Evolutionary conservation across 2,329 filamentous ascomycete species (phyloP), one percentile per base, ranked within the genome.

Genomic region (Ceratocystis smalleyi): DNA sequence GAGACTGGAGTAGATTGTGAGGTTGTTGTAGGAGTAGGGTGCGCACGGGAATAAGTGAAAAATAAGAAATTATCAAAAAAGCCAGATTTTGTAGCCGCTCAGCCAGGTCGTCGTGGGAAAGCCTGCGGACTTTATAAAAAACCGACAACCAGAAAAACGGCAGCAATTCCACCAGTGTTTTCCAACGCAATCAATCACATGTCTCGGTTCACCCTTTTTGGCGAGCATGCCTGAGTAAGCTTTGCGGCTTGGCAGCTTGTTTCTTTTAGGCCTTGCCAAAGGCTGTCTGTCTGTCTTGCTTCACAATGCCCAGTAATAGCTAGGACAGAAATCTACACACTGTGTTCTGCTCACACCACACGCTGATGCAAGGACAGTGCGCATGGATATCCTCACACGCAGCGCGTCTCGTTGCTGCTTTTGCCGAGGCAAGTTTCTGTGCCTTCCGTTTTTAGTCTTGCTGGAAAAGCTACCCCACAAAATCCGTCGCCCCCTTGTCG

Each of bases 61-160:
- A 47, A 63, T 27, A 47, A 64, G 35, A 30, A 61, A 59, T 62
- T 17, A 65, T 22, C 30, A 61, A 30, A 43, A 59, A 54, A 49
- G 57, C 43, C 62, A 47, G 59, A 49, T 19, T 24, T 51, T 51
- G 22, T 1, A 8, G n/a, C 22, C n/a, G 47, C 47, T n/a, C n/a
- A 32, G 30, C 30, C 7, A 15, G 35, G 35, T 40, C 35, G 35
- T 40, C 35, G 35, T 40, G 35, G 35, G 35, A 40, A 40, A 40
- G 35, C 12, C 47, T 6, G 51, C 51, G 51, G 22, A 24, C 51
- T 55, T 55, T 55, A 30, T 55, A 55, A 55, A 32, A 40, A 40
- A 5, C 12, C 35, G 3, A 40, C 35, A 15, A 15, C 10, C 3
- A 40, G 10, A 15, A 40, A 40, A 40, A 10, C n/a, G 35, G 10